Evolutionary conservation across 192 early-diverging fungal species (phyloP), one percentile per base, ranked within the genome.

Genomic region (Irineochytrium annulatum): DNA sequence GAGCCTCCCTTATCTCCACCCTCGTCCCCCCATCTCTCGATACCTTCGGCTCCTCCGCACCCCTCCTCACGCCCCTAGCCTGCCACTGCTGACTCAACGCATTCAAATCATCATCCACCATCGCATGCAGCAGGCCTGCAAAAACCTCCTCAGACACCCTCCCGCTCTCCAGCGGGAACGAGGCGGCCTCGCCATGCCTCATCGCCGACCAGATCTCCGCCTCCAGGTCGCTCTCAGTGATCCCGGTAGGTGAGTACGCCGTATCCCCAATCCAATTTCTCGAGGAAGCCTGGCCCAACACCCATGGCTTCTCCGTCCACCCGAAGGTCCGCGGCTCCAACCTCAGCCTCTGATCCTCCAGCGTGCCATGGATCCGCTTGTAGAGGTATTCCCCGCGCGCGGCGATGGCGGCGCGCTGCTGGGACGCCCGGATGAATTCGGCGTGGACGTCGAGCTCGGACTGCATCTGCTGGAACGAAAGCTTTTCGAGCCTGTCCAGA

Each of bases 141-240:
- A 65, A 65, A 14, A 65, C 4, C 30, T 59, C 32, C 17, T 52
- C 24, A 14, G 48, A 43, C 11, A 65, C 56, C 16, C 51, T 49
- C 17, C 22, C 34, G 22, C 51, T 48, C 30, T 65, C 63, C 5
- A 65, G 35, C 24, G 63, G 63, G 27, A 65, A 65, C 32, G 43
- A 33, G 17, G 55, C 27, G 5, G 63, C 63, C 41, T 65, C 63
- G 0, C 45, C 63, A 51, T 65, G 63, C 16, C 63, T 4, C 43
- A 65, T 26, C 0, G 55, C 34, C 34, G 57, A 43, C 63, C 63
- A 65, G 26, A 65, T 46, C 17, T 16, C 39, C 5, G 49, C 55
- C 54, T 65, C 63, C 5, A 24, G 8, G 11, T 14, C 8, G 13
- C 17, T 8, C 26, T 8, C 46, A 20, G 8, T 8, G 5, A 24